Percentiles rank a stretch among this genome's conserved stretches.
Conservation (phyloP, 192 early-diverging fungal genomes). For the Blastocladiella britannica region DNA sequence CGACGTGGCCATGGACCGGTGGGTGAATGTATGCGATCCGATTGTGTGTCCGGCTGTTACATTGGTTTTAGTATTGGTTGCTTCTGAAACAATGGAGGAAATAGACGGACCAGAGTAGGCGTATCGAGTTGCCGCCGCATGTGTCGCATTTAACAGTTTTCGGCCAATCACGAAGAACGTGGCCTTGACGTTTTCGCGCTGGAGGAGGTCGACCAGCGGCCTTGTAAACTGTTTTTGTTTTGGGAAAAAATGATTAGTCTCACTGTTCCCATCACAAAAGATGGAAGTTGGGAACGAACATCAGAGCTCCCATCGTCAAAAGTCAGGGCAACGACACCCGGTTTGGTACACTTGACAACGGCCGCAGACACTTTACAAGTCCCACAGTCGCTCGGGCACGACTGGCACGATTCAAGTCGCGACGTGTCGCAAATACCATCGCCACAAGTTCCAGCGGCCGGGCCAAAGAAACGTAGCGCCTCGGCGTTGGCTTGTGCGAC, state of each 20-base stretch:
- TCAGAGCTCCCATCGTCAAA: background rate
- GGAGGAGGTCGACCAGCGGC: background rate
- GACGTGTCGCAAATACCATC: background rate
- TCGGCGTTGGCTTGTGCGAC: no score
- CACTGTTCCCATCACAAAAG: no score
- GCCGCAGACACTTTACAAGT: background rate
- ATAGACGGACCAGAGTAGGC: no score
- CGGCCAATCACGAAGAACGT: background rate
- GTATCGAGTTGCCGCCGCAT: no score
- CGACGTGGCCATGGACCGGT: background rate
- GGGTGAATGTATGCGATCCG: background rate
- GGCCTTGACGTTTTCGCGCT: background rate
- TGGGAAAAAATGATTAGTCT: no score
- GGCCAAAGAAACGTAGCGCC: no score
- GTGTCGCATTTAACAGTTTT: no score
- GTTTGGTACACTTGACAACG: background rate
- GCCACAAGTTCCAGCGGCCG: background rate
- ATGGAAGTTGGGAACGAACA: no score
- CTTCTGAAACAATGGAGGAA: no score
- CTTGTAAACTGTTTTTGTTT: background rate
- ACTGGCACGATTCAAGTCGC: background rate
- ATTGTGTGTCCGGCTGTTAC: background rate
- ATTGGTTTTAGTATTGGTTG: no score
- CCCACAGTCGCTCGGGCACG: background rate
- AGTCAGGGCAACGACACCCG: background rate